Conservation (phyloP, 331 rosid genomes). For the Pyrus hybrid region DNA sequence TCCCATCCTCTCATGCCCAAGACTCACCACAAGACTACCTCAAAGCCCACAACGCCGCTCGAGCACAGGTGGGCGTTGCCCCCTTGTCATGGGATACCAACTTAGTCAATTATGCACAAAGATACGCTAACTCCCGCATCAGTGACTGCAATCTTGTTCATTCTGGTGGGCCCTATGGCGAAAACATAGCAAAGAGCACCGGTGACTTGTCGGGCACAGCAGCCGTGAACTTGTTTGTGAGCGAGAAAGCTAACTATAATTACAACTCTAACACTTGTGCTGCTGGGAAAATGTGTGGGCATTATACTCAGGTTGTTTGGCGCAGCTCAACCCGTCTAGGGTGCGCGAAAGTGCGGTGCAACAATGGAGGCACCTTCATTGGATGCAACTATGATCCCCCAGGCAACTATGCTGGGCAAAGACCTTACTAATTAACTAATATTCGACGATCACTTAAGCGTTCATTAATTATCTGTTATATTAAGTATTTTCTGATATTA, state of each 20-base stretch:
- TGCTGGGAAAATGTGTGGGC: conserved; percentile 22
- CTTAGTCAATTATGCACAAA: conserved; percentile 19
- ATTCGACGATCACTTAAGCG: background rate
- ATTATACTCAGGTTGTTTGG: conserved; percentile 51
- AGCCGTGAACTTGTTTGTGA: conserved; percentile 29
- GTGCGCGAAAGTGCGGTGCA: conserved; percentile 44
- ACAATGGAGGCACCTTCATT: conserved; percentile 34
- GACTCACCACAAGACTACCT: conserved; percentile 5
- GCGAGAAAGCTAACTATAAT: conserved; percentile 14
- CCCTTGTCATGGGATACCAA: conserved; percentile 19
- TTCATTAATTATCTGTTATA: background rate
- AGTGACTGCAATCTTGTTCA: conserved; percentile 20
- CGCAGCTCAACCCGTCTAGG: conserved; percentile 14
- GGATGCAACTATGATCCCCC: conserved; percentile 45
- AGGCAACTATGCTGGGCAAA: conserved; percentile 19
- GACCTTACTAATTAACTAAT: conserved; percentile 23
- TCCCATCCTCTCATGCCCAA: background rate
- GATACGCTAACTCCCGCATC: conserved; percentile 10
- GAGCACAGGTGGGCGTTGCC: background rate
- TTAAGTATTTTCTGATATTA: background rate
- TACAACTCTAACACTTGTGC: conserved; percentile 25
- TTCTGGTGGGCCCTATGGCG: conserved; percentile 22
- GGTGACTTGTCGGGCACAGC: background rate
- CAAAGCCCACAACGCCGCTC: background rate
- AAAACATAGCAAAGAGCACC: conserved; percentile 21